phyloP scores from a whole-genome alignment of 495 filamentous ascomycete species.

The Podospora tetraspora region DNA sequence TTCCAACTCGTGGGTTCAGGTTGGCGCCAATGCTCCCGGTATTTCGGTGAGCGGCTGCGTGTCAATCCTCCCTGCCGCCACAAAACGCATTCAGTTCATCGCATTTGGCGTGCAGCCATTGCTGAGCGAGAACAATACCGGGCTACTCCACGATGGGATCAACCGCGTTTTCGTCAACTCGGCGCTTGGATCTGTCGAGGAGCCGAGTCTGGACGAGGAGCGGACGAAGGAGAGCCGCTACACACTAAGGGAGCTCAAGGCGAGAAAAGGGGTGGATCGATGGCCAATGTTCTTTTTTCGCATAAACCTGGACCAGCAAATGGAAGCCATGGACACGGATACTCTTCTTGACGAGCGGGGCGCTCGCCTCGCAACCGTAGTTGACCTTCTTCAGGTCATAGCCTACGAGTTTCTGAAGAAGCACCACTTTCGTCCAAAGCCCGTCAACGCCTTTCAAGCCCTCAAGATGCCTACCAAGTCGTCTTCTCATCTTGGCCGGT shows the following conservation, averaged over 20 bases:
- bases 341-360: constrained; percentile 35
- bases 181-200: constrained; percentile 64
- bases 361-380: constrained; percentile 39
- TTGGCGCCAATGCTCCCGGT: constrained; percentile 56
- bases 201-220: constrained; percentile 23
- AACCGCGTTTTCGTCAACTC: constrained; percentile 75
- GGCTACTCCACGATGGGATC: constrained; percentile 69
- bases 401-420: constrained; percentile 63
- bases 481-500: not conserved
- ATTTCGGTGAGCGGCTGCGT: constrained; percentile 63
- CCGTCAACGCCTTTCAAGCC: constrained; percentile 20
- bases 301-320: constrained; percentile 44
- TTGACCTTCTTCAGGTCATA: constrained; percentile 59
- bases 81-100: constrained; percentile 72
- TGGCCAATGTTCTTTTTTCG: constrained; percentile 91
- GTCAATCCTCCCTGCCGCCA: constrained; percentile 62
- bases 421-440: constrained; percentile 55
- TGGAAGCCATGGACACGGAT: constrained; percentile 17
- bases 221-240: constrained; percentile 39
- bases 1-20: constrained; percentile 56
- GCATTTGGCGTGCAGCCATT: constrained; percentile 64
- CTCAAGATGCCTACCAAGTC: constrained; percentile 12
- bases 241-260: constrained; percentile 53
- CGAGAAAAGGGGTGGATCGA: constrained; percentile 64
- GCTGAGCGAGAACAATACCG: constrained; percentile 48